phyloP scores from a whole-genome alignment of 2,329 filamentous ascomycete genomes.

The Dryadomyces quercus-mongolicae region DNA sequence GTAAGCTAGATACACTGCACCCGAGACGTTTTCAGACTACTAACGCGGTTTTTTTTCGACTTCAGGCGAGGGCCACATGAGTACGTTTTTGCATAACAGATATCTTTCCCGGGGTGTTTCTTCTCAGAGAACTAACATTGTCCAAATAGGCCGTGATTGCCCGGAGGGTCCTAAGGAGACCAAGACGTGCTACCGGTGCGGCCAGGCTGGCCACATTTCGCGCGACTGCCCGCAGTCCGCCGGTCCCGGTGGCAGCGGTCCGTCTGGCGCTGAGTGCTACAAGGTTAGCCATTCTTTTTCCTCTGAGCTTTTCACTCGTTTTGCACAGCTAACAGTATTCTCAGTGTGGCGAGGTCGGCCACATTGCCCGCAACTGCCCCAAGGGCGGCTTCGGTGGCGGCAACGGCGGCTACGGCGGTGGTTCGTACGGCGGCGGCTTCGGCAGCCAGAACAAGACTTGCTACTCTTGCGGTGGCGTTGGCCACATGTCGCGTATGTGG shows the following conservation, averaged over 20 bases:
- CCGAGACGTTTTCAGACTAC: slow-evolving; percentile 7
- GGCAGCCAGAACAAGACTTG: slow-evolving; percentile 56
- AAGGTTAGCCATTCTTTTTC: slow-evolving; percentile 37
- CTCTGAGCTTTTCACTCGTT: background rate
- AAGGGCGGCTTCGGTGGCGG: slow-evolving; percentile 45
- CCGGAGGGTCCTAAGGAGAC: slow-evolving; percentile 78
- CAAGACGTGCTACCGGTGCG: slow-evolving; percentile 67
- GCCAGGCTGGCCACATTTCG: slow-evolving; percentile 78
- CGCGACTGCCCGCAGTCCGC: slow-evolving; percentile 62
- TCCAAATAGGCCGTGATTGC: slow-evolving; percentile 69
- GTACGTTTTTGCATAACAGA: slow-evolving; percentile 27
- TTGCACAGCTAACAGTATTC: background rate
- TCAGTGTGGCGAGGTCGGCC: slow-evolving; percentile 82
- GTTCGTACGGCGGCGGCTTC: slow-evolving; percentile 32
- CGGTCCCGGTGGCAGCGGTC: slow-evolving; percentile 23
- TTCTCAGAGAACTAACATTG: slow-evolving; percentile 11
- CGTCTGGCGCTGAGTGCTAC: slow-evolving; percentile 68
- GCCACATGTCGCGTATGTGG: slow-evolving; percentile 77
- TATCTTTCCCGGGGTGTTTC: background rate
- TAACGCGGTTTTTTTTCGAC: slow-evolving; percentile 15
- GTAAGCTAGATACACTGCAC: slow-evolving; percentile 31
- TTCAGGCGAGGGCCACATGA: slow-evolving; percentile 60
- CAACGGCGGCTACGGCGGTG: slow-evolving; percentile 34
- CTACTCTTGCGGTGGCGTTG: slow-evolving; percentile 95
- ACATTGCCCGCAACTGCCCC: slow-evolving; percentile 88